Percentiles rank a stretch among this genome's conserved stretches.
These are phyloP conservation scores for Plasmodiophora brassicae DNA, from an alignment of 208 protist species.

Conservation along the genomic window DNA sequence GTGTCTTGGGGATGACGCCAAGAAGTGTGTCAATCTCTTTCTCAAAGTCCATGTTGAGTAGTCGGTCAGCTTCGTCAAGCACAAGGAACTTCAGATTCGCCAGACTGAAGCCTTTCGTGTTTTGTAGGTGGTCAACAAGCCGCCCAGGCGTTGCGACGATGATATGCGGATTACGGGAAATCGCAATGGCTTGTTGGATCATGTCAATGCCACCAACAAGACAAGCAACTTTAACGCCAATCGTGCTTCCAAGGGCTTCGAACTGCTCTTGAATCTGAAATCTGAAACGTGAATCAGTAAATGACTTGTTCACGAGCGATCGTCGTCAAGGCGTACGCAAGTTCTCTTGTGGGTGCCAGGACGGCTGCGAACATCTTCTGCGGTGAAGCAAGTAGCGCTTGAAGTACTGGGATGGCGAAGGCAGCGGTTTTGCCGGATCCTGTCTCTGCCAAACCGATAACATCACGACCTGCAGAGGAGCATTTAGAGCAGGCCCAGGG, in stretches of 20 bases:
- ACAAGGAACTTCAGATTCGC: conserved; percentile 45
- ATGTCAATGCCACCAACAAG: conserved; percentile 37
- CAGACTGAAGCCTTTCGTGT: conserved; percentile 42
- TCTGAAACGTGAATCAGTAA: neutral
- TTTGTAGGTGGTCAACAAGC: conserved; percentile 41
- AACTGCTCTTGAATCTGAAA: conserved; percentile 44
- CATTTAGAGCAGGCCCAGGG: no score
- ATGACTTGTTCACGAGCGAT: neutral
- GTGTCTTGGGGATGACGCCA: conserved; percentile 32
- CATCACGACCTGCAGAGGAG: conserved; percentile 68
- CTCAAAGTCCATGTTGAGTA: conserved; percentile 52
- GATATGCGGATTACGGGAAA: conserved; percentile 34
- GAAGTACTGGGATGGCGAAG: conserved; percentile 74
- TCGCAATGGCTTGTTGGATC: conserved; percentile 32
- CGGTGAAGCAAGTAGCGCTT: conserved; percentile 29
- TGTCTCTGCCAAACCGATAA: conserved; percentile 70
- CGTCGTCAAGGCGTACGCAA: neutral
- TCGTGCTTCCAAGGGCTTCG: conserved; percentile 33
- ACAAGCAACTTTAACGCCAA: conserved; percentile 31
- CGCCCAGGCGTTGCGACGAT: conserved; percentile 38
- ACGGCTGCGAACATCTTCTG: conserved; percentile 33
- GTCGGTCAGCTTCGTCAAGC: conserved; percentile 51
- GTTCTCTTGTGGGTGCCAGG: conserved; percentile 38
- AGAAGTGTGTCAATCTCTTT: conserved; percentile 44
- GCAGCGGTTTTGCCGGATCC: conserved; percentile 63